Evolutionary conservation across 257 asterid species (phyloP).

Genomic region (Penstemon eatonii): DNA sequence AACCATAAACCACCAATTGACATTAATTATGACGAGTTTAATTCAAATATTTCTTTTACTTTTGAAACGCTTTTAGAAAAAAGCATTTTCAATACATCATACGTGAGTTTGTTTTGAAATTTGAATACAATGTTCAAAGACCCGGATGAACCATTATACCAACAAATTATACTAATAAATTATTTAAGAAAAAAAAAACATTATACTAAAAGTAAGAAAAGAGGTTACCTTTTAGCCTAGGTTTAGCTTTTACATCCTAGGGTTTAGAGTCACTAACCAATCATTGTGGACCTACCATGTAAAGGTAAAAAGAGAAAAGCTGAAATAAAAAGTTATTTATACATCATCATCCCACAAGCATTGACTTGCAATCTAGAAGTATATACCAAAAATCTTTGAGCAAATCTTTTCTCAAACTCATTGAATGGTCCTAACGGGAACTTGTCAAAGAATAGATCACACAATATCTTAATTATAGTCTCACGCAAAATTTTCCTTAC

Average conservation of each 20-base stretch:
- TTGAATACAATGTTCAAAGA: background rate
- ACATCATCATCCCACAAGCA: slow-evolving; percentile 9
- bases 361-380: slow-evolving; percentile 6
- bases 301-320: slow-evolving; percentile 1
- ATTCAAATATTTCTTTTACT: no score
- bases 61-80: no score
- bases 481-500: background rate
- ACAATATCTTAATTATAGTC: slow-evolving; percentile 4
- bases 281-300: slow-evolving; percentile 13
- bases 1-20: background rate
- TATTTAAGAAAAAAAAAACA: background rate
- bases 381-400: slow-evolving; percentile 5
- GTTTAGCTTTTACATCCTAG: slow-evolving; percentile 3
- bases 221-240: background rate
- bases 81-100: background rate
- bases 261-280: slow-evolving; percentile 17
- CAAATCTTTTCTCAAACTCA: slow-evolving; percentile 14
- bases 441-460: background rate
- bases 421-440: slow-evolving; percentile 17
- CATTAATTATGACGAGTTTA: no score
- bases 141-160: no score
- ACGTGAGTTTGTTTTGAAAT: background rate
- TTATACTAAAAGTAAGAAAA: background rate
- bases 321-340: slow-evolving; percentile 14
- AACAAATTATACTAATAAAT: no score